Evolutionary conservation across 163 green algal genomes (phyloP).

Genomic region (Chlamydomonas reinhardtii): DNA sequence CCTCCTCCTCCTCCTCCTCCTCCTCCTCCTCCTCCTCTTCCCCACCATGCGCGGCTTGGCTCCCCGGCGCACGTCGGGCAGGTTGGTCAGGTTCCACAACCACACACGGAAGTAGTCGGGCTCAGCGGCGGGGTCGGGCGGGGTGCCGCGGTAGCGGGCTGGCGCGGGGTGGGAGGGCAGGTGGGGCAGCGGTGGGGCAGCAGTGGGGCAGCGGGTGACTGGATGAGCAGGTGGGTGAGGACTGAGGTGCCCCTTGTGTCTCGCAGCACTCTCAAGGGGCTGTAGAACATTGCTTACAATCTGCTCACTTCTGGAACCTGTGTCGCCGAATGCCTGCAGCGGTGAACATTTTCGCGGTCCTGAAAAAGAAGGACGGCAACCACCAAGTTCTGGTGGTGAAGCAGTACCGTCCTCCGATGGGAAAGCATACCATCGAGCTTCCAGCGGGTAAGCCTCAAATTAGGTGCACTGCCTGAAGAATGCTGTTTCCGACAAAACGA

Average conservation of each 20-base stretch:
- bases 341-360: slow-evolving; percentile 44
- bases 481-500: too few species aligned
- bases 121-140: background rate
- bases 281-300: too few species aligned
- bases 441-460: background rate
- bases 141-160: slow-evolving; percentile 19
- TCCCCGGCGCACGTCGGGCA: slow-evolving; percentile 65
- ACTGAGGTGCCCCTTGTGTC: background rate
- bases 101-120: slow-evolving; percentile 47
- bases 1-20: background rate
- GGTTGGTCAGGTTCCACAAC: slow-evolving; percentile 81
- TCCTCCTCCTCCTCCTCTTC: background rate
- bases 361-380: slow-evolving; percentile 32
- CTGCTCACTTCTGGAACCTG: too few species aligned
- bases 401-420: slow-evolving; percentile 39
- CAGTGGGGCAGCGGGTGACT: too few species aligned
- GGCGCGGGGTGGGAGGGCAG: background rate
- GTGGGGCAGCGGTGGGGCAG: too few species aligned
- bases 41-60: slow-evolving; percentile 70
- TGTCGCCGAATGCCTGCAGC: background rate
- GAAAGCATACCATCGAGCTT: slow-evolving; percentile 43
- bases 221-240: too few species aligned
- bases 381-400: slow-evolving; percentile 37
- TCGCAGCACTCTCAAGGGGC: background rate
- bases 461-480: too few species aligned